Percentiles rank a stretch among this genome's conserved stretches.
phyloP scores from a whole-genome alignment of 805 yeast genomes.

The Candida bentonensis region DNA sequence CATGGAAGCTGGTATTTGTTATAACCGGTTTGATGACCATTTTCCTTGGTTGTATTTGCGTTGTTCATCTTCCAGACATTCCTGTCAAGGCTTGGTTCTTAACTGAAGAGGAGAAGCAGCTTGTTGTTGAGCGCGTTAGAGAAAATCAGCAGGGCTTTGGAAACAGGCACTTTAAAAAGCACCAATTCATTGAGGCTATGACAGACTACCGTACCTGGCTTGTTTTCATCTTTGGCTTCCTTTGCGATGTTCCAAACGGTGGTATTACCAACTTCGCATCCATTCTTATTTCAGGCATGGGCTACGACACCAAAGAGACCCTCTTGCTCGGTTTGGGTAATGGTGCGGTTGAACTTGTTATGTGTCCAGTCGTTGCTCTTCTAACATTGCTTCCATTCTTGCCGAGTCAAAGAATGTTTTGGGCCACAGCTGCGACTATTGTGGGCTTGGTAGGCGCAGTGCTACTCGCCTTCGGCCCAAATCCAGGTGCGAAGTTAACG shows the following conservation, averaged over 20 bases:
- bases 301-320: constrained; percentile 13
- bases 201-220: constrained; percentile 37
- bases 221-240: constrained; percentile 26
- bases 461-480: constrained; percentile 30
- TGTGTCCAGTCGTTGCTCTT: constrained; percentile 8
- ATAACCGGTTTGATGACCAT: constrained; percentile 44
- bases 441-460: constrained; percentile 30
- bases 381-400: constrained; percentile 5
- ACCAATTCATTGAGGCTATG: constrained; percentile 38
- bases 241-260: constrained; percentile 36
- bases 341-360: constrained; percentile 28
- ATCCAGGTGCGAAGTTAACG: constrained; percentile 24
- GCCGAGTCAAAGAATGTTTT: constrained; percentile 10
- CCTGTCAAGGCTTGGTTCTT: constrained; percentile 37
- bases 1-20: constrained; percentile 44
- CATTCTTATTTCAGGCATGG: constrained; percentile 19
- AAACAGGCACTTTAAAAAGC: constrained; percentile 35
- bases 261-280: constrained; percentile 36
- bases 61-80: constrained; percentile 32
- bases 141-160: constrained; percentile 44
- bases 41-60: constrained; percentile 17
- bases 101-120: constrained; percentile 30
- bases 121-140: constrained; percentile 39
- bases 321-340: constrained; percentile 30
- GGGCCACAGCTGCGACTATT: constrained; percentile 35